Percentiles rank a stretch among this genome's conserved stretches.
phyloP scores from a whole-genome alignment of 2,329 filamentous ascomycete species.

The Apiospora arundinis region DNA sequence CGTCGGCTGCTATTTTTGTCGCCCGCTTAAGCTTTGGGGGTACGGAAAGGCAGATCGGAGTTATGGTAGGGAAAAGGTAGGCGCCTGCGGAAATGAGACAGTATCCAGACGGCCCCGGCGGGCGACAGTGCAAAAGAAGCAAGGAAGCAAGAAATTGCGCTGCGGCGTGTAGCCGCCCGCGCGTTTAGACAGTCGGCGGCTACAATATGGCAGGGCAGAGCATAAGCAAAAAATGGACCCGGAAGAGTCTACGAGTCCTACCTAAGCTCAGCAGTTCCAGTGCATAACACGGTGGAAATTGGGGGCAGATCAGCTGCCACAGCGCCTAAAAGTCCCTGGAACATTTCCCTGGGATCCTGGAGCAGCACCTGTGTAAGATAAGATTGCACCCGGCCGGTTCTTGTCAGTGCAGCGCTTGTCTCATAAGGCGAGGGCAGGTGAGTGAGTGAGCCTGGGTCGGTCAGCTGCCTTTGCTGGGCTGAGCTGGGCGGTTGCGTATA shows the following conservation, averaged over 20 bases:
- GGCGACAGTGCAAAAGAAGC: background rate
- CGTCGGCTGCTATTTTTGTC: conserved; percentile 17
- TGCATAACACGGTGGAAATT: conserved; percentile 9
- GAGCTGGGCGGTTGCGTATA: conserved; percentile 2
- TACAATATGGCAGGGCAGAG: background rate
- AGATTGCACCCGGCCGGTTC: background rate
- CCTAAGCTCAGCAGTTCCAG: background rate
- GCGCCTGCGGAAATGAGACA: conserved; percentile 20
- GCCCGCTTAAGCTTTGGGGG: conserved; percentile 17
- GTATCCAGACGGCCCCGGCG: background rate
- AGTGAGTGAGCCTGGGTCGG: background rate
- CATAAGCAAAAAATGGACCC: background rate
- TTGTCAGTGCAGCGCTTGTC: conserved; percentile 18
- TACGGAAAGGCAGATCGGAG: background rate
- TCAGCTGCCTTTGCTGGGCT: background rate
- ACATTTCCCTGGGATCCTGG: no score
- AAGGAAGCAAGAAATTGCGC: background rate
- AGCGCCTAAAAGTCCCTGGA: conserved; percentile 9
- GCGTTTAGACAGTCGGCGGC: conserved; percentile 19
- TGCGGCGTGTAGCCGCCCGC: conserved; percentile 21
- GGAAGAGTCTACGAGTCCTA: background rate
- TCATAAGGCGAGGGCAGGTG: conserved; percentile 8
- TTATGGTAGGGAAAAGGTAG: background rate
- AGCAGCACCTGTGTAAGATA: background rate
- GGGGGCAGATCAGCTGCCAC: background rate